Conservation (phyloP, 225 moss, liverwort and hornwort species). For the Pleurozium schreberi region DNA sequence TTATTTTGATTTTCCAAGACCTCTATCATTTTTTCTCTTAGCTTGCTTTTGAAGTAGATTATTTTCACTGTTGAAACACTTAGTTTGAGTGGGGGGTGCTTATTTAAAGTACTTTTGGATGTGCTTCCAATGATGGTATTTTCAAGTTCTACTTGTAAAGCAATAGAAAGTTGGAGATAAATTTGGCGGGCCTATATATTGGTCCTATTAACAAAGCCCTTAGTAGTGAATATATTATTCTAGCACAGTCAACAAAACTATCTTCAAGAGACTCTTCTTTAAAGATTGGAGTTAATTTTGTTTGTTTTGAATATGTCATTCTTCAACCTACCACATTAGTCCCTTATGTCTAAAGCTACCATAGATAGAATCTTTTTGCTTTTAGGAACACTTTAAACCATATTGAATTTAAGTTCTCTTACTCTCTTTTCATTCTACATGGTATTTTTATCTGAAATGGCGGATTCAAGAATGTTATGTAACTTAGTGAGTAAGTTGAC, state of each 20-base stretch:
- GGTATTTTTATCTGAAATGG: not conserved
- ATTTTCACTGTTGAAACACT: not conserved
- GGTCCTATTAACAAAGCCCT: accelerated
- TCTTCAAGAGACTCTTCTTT: not conserved
- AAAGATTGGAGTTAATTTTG: accelerated
- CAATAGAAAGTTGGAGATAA: not conserved
- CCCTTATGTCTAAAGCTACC: accelerated
- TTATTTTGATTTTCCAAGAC: not conserved
- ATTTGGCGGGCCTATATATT: accelerated
- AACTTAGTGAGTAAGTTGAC: not conserved
- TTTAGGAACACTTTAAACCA: no score
- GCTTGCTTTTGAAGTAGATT: accelerated
- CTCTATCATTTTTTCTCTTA: not conserved
- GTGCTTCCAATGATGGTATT: not conserved
- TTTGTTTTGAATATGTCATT: not conserved
- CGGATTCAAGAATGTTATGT: not conserved
- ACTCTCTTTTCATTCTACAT: not conserved
- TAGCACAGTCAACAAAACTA: accelerated
- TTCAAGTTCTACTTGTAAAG: no score
- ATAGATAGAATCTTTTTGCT: not conserved
- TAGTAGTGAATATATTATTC: not conserved
- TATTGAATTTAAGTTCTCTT: no score
- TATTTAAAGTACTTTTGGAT: not conserved
- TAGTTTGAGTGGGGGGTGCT: accelerated
- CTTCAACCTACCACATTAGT: accelerated